Percentiles rank a stretch among this genome's conserved stretches.
Conservation (phyloP, 352 stramenopile genomes). For the Phytopythium litorale region DNA sequence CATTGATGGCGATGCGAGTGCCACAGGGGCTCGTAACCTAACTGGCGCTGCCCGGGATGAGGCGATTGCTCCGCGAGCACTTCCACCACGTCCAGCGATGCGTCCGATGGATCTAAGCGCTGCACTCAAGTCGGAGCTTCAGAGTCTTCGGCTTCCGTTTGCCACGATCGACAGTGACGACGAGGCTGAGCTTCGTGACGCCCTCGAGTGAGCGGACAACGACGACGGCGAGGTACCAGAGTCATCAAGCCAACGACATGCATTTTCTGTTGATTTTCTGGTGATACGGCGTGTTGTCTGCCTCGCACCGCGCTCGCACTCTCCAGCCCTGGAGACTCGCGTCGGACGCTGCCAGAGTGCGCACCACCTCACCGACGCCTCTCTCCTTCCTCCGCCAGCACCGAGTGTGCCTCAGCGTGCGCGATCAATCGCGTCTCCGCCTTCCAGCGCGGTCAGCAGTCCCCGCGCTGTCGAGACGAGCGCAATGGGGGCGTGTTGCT, state of each 20-base stretch:
- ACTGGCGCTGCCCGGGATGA: background rate
- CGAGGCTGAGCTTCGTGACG: background rate
- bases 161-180: background rate
- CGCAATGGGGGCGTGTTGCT: background rate
- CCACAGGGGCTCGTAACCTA: background rate
- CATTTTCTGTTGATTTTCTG: slow-evolving; percentile 4
- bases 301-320: background rate
- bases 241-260: slow-evolving; percentile 2
- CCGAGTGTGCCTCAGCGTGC: background rate
- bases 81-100: background rate
- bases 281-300: slow-evolving; percentile 1
- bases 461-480: background rate
- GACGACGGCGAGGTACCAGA: background rate
- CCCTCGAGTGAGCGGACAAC: background rate
- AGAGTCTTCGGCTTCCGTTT: background rate
- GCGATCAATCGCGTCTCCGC: background rate
- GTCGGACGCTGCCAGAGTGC: background rate
- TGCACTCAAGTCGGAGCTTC: slow-evolving; percentile 6
- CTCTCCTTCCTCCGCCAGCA: background rate
- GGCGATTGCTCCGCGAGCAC: background rate
- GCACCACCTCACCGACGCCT: background rate
- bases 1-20: slow-evolving; percentile 27
- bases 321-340: background rate
- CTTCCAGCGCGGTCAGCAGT: background rate
- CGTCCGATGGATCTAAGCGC: background rate